Evolutionary conservation across 306 rosid species (phyloP).

Genomic region (Cyamopsis tetragonoloba): DNA sequence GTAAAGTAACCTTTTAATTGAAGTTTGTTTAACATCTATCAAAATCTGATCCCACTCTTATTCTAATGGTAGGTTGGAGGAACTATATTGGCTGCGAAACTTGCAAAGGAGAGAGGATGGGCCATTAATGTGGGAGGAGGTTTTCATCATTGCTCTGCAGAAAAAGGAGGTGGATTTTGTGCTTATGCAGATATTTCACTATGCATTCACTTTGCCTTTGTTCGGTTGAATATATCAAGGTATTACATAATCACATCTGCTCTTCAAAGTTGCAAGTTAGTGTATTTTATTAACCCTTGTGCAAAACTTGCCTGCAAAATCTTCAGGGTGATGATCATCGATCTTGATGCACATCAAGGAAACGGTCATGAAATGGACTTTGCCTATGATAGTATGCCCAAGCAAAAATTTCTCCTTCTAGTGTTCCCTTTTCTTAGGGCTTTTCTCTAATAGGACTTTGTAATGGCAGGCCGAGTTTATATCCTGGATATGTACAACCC

Average conservation of each 20-base stretch:
- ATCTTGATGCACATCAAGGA: conserved; percentile 99
- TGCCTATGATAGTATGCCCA: conserved; percentile 60
- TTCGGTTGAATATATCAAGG: conserved; percentile 74
- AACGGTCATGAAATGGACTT: conserved; percentile 92
- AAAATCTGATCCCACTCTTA: background rate
- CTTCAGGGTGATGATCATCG: conserved; percentile 88
- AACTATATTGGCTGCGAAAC: conserved; percentile 80
- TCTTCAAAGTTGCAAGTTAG: conserved; percentile 10
- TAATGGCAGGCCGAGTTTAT: conserved; percentile 71
- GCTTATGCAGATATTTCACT: conserved; percentile 85
- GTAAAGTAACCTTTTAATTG: conserved; percentile 30
- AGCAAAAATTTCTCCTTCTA: conserved; percentile 7
- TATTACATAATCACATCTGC: conserved; percentile 26
- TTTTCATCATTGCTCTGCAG: conserved; percentile 89
- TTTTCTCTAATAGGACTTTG: conserved; percentile 26
- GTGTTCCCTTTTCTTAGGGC: conserved; percentile 18
- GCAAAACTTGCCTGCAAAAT: conserved; percentile 22
- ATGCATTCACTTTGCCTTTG: conserved; percentile 77
- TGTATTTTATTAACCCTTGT: conserved; percentile 11
- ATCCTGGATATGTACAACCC: conserved; percentile 91
- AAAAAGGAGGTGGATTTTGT: conserved; percentile 88
- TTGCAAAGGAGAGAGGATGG: conserved; percentile 93
- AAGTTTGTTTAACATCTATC: background rate
- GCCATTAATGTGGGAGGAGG: conserved; percentile 97
- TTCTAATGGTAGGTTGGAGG: conserved; percentile 76